Evolutionary conservation across 257 asterid genomes (phyloP).

Genomic region (Forsythia suspensa): DNA sequence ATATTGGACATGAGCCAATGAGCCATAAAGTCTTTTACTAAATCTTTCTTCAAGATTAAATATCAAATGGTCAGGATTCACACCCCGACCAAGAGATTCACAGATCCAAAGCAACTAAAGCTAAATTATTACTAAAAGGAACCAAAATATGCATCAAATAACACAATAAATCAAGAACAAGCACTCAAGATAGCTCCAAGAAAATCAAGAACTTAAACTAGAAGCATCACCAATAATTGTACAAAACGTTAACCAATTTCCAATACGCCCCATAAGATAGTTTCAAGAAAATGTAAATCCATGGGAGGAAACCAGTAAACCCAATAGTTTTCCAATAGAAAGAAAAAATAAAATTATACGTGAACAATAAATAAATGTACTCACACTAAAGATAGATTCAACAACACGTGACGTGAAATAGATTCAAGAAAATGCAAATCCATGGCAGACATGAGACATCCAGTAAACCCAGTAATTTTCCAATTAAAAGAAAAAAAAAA

Average conservation of each 20-base stretch:
- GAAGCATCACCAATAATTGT: constrained; percentile 16
- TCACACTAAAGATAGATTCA: constrained; percentile 38
- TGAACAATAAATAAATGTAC: constrained; percentile 25
- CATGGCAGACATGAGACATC: neutral
- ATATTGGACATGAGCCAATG: constrained; percentile 16
- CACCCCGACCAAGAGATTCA: constrained; percentile 28
- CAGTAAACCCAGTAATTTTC: neutral
- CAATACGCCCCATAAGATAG: neutral
- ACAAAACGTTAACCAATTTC: neutral
- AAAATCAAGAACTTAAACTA: constrained; percentile 9
- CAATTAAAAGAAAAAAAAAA: neutral
- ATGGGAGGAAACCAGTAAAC: constrained; percentile 3
- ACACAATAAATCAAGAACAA: neutral
- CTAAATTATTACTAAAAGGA: constrained; percentile 15
- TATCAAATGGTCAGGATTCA: neutral
- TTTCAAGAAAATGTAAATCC: constrained; percentile 6
- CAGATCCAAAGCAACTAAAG: constrained; percentile 32
- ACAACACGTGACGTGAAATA: neutral
- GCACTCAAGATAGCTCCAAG: neutral
- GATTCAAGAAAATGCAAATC: constrained; percentile 12
- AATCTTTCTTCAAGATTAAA: constrained; percentile 7
- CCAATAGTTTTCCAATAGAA: neutral
- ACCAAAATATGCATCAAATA: neutral
- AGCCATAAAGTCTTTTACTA: constrained; percentile 5
- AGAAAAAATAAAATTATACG: neutral